Base-by-base conservation (phyloP, 1,284 basidiomycete species). In the Takashimella tepidaria region DNA sequence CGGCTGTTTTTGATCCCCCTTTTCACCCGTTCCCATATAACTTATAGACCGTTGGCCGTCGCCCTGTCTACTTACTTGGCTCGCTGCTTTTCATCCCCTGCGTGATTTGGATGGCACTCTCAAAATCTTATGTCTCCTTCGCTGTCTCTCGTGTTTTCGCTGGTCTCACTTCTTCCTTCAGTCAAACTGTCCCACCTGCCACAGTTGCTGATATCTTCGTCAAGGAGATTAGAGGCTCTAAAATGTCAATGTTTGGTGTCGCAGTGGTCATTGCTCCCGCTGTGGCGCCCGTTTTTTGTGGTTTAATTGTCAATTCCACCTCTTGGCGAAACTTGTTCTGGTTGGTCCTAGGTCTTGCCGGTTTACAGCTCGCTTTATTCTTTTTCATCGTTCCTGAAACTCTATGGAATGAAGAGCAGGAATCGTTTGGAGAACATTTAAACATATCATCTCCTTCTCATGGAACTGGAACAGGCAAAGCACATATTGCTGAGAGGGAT, bases 351-450 rank as follows among this genome's bases (percentile, higher is more conserved):
- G 70, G 62, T 37, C 58, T 75, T 6, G 68, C 62, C 16, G 68
- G 64, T 4, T 48, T 64, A 1, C 63, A 67, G 22, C 54, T 68
- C 44, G 31, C 66, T 19, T 57, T 68, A 49, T 57, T 74, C 54
- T 44, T 69, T 22, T 57, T 69, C 48, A 52, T 74, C 45, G 65
- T 71, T 3, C 72, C 72, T 10, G 73, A 76, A 53, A 76, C 74
- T 0, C 61, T 68, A 21, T 75, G 72, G 69, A 62, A 54, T 27
- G 60, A 60, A 41, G 51, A 56, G 3, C 49, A 49, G 5, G 26
- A 24, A 16, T 4, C 0, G 11, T 19, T 19, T 19, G 24, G 31
- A 13, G 19, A 40, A 16, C 13, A 40, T 50, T 4, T 42, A 10
- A 12, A 19, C 13, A 25, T 24, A 21, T 5, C 6, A 5, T 21